Conservation (phyloP, 306 rosid genomes). For the Corylus avellana region DNA sequence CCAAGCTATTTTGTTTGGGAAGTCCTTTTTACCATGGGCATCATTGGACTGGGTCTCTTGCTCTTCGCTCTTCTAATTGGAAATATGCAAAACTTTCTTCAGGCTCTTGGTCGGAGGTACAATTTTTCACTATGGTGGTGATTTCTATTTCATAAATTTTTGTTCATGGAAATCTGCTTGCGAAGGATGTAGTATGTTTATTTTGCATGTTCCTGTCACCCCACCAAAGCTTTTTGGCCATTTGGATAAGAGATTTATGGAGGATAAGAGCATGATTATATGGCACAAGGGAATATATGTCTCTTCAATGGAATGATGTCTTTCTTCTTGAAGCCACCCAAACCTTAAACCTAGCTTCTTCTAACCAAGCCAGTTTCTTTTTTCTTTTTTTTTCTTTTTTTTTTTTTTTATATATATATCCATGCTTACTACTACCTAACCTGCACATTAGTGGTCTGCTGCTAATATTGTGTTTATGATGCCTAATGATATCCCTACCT, state of each 20-base stretch:
- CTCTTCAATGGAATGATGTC: not conserved
- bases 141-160: not conserved
- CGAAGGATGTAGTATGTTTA: not conserved
- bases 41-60: constrained; percentile 81
- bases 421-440: not conserved
- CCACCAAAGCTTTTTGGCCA: not conserved
- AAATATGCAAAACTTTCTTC: constrained; percentile 87
- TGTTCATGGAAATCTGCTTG: constrained; percentile 5
- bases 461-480: not conserved
- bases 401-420: not conserved
- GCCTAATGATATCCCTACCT: not conserved
- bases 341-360: not conserved
- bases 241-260: not conserved
- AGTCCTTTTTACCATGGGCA: constrained; percentile 71
- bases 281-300: not conserved
- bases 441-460: not conserved
- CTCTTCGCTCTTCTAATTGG: constrained; percentile 89
- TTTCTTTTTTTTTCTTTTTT: no score
- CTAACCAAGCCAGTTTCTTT: not conserved
- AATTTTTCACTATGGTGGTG: not conserved
- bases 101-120: constrained; percentile 80
- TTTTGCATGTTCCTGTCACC: not conserved
- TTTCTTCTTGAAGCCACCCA: not conserved
- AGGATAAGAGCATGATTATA: not conserved
- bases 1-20: constrained; percentile 83